Conservation (phyloP, 768 basidiomycete species). For the Cystoderma amianthinum region DNA sequence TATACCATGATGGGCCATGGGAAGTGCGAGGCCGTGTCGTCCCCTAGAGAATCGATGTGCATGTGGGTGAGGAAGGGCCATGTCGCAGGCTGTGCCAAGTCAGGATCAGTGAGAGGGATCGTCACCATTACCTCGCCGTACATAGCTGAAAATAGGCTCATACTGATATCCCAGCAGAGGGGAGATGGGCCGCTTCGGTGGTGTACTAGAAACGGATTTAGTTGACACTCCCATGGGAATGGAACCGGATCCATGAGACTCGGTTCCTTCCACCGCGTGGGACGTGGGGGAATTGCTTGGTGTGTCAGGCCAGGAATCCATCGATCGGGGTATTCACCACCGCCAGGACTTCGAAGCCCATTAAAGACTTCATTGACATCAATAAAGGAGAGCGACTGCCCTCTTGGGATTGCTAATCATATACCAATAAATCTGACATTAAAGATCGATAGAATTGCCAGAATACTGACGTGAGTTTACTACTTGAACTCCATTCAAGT, state of each 20-base stretch:
- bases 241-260: constrained; percentile 27
- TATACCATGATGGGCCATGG: constrained; percentile 50
- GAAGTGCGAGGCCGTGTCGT: constrained; percentile 38
- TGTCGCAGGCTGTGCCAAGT: constrained; percentile 56
- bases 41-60: constrained; percentile 46
- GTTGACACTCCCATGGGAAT: constrained; percentile 41
- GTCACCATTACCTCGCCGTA: constrained; percentile 19
- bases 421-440: neutral
- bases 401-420: constrained; percentile 12
- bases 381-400: constrained; percentile 11
- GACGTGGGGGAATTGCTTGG: constrained; percentile 42
- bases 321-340: constrained; percentile 30
- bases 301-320: constrained; percentile 51
- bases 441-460: neutral
- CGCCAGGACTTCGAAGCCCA: constrained; percentile 20
- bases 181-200: constrained; percentile 28
- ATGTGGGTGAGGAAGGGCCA: constrained; percentile 52
- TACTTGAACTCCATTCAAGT: constrained; percentile 27
- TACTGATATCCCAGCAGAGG: constrained; percentile 42
- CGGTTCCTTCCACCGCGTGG: constrained; percentile 36
- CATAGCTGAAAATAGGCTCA: constrained; percentile 13
- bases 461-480: constrained; percentile 35
- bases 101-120: constrained; percentile 24
- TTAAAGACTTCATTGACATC: constrained; percentile 24
- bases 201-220: constrained; percentile 54